These are phyloP conservation scores for Pseudogymnoascus sp. DNA, from an alignment of 2,329 filamentous ascomycete species.

Conservation along the genomic window DNA sequence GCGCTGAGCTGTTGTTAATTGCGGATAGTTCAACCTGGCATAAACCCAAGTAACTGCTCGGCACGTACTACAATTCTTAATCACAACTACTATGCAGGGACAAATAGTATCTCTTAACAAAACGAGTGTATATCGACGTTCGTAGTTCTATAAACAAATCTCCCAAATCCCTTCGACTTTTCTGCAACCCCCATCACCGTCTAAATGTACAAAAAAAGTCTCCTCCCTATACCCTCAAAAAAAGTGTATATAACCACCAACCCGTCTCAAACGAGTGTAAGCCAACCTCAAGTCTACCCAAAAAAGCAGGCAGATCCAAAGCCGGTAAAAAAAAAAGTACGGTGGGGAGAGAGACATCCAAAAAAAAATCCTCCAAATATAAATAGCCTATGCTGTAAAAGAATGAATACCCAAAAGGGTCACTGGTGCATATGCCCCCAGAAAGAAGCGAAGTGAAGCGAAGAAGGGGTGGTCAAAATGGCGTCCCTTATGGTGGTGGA, in stretches of 20 bases:
- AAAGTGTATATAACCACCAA: conserved; percentile 2
- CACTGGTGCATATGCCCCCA: not conserved
- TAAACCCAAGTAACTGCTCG: not conserved
- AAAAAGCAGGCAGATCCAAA: not conserved
- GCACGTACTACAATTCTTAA: not conserved
- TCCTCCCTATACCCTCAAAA: not conserved
- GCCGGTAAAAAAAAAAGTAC: conserved; percentile 6
- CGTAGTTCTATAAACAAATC: not conserved
- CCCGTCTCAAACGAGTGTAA: conserved; percentile 7
- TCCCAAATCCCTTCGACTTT: not conserved
- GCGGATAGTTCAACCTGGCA: not conserved
- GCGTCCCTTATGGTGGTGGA: not conserved
- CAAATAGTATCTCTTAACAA: not conserved
- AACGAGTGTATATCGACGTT: conserved; percentile 2
- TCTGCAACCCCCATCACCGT: not conserved
- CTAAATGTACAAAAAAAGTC: not conserved
- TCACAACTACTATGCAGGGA: not conserved
- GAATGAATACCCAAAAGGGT: conserved; percentile 7
- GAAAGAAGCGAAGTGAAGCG: not conserved
- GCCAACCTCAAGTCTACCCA: not conserved
- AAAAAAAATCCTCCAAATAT: not conserved
- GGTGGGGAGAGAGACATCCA: not conserved
- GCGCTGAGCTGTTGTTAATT: not conserved
- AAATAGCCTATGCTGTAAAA: conserved; percentile 7
- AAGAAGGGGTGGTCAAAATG: not conserved